Conservation (phyloP, 2,329 filamentous ascomycete genomes). For the Parastagonospora avenae region DNA sequence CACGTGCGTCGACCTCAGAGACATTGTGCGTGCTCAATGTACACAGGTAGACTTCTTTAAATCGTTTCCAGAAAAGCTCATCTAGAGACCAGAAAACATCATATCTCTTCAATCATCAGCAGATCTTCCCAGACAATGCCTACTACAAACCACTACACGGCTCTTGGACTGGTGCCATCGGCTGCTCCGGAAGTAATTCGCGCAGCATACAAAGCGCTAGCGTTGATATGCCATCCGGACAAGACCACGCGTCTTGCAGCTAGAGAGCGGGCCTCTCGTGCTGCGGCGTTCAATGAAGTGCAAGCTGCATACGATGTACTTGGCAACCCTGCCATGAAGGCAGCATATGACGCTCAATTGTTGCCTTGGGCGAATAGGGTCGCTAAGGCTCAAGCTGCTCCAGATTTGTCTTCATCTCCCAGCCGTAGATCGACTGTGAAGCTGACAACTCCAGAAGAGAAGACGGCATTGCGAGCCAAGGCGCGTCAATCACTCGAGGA, state of each 20-base stretch:
- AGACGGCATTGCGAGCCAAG: slow-evolving; percentile 15
- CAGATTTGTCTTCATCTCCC: neutral
- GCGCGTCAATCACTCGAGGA: slow-evolving; percentile 14
- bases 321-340: slow-evolving; percentile 10
- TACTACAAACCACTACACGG: slow-evolving; percentile 17
- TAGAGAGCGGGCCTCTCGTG: slow-evolving; percentile 11
- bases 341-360: slow-evolving; percentile 22
- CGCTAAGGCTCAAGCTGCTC: neutral
- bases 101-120: neutral
- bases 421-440: slow-evolving; percentile 6
- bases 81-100: neutral
- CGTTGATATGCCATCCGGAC: slow-evolving; percentile 18
- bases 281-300: slow-evolving; percentile 9
- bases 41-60: neutral
- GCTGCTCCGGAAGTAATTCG: slow-evolving; percentile 19
- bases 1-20: slow-evolving; percentile 7
- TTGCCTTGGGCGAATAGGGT: slow-evolving; percentile 2
- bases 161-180: slow-evolving; percentile 18
- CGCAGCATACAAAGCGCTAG: slow-evolving; percentile 26
- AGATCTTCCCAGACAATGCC: slow-evolving; percentile 8
- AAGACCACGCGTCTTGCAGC: slow-evolving; percentile 15
- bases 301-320: slow-evolving; percentile 28
- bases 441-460: slow-evolving; percentile 16
- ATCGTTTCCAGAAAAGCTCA: neutral
- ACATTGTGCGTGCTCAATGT: slow-evolving; percentile 7